A percentile compares a stretch with the other conserved stretches of the same genome.
phyloP scores from a whole-genome alignment of 2,329 filamentous ascomycete genomes.

The Fusarium chaquense region DNA sequence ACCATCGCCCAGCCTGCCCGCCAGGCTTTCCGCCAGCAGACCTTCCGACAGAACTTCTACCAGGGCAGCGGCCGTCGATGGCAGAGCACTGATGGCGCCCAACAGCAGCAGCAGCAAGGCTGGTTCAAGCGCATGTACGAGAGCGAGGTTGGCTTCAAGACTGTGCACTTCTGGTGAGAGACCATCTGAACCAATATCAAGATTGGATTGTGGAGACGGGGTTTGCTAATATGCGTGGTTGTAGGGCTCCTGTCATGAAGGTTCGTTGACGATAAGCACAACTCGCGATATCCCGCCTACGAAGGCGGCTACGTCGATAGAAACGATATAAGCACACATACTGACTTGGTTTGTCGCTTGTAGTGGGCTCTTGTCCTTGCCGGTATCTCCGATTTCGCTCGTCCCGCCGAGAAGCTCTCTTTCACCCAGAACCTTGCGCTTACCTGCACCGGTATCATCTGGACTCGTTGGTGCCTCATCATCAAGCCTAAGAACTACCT shows the following conservation, averaged over 20 bases:
- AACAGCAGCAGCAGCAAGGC: constrained; percentile 56
- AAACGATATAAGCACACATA: not conserved
- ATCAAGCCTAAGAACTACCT: constrained; percentile 95
- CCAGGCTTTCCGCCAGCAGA: constrained; percentile 63
- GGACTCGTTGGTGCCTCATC: constrained; percentile 98
- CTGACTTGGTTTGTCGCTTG: constrained; percentile 24
- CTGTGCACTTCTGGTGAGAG: constrained; percentile 93
- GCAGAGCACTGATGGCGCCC: constrained; percentile 73
- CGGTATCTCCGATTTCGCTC: constrained; percentile 89
- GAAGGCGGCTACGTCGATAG: not conserved
- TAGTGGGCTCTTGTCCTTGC: constrained; percentile 94
- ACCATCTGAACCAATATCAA: not conserved
- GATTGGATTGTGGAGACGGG: not conserved
- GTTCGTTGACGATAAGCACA: constrained; percentile 48
- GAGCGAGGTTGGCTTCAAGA: constrained; percentile 85
- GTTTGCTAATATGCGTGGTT: constrained; percentile 40
- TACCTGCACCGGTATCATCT: constrained; percentile 92
- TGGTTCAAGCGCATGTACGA: constrained; percentile 86
- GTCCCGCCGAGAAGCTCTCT: constrained; percentile 92
- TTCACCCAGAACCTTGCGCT: constrained; percentile 92
- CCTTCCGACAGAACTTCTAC: constrained; percentile 58
- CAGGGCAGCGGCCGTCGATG: constrained; percentile 65
- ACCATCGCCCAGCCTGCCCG: constrained; percentile 66
- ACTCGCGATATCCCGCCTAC: not conserved
- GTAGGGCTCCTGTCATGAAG: constrained; percentile 93